phyloP scores from a whole-genome alignment of 805 yeast species.

The Ascoidea tarda region DNA sequence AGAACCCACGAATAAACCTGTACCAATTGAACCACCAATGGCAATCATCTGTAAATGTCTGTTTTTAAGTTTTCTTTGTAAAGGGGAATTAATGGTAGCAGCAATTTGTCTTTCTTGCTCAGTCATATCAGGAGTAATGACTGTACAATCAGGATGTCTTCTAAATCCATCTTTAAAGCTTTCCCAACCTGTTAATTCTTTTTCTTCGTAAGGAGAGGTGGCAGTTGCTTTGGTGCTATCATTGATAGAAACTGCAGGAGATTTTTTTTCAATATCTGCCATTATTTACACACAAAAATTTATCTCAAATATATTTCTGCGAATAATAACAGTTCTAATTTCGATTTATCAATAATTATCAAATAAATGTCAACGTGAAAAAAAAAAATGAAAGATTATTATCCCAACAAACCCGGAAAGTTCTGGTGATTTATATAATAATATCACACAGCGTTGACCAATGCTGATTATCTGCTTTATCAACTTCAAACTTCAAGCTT shows the following conservation, averaged over 20 bases:
- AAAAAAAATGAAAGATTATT: too few species aligned
- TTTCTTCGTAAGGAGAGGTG: neutral
- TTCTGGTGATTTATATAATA: too few species aligned
- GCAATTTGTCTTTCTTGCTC: conserved; percentile 4
- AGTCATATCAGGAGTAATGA: conserved; percentile 5
- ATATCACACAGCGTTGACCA: too few species aligned
- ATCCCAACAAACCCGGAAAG: too few species aligned
- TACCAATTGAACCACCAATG: conserved; percentile 63
- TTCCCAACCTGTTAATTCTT: neutral
- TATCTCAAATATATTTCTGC: too few species aligned
- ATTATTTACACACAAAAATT: too few species aligned
- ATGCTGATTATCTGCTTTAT: too few species aligned
- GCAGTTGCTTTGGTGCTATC: neutral
- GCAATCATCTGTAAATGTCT: conserved; percentile 65
- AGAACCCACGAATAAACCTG: conserved; percentile 61
- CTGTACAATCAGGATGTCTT: conserved; percentile 2
- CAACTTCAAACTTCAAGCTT: too few species aligned
- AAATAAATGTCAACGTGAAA: too few species aligned
- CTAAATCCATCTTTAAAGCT: conserved; percentile 6
- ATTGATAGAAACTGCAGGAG: neutral
- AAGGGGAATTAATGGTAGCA: conserved; percentile 5
- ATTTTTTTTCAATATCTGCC: neutral
- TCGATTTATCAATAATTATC: too few species aligned
- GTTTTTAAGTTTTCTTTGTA: neutral
- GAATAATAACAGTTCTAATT: too few species aligned